Evolutionary conservation across 208 protist species (phyloP).

Genomic region (Leishmania guyanensis): DNA sequence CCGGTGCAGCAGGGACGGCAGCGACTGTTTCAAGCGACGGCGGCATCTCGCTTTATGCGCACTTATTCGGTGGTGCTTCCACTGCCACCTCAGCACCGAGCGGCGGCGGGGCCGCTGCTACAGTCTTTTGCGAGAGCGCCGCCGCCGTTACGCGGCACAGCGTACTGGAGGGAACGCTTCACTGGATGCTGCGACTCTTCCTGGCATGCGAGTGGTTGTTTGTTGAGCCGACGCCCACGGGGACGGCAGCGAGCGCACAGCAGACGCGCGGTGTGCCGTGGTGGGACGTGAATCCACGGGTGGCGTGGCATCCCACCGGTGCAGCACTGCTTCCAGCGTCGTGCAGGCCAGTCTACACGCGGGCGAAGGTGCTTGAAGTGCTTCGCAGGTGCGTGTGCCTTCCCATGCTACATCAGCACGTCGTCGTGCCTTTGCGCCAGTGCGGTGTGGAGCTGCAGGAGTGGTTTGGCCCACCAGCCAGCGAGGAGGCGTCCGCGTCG

Average conservation of each 20-base stretch:
- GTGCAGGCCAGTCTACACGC: conserved; percentile 29
- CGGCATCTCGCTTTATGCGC: background rate
- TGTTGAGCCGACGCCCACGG: conserved; percentile 7
- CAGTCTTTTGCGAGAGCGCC: conserved; percentile 23
- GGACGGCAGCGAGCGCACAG: background rate
- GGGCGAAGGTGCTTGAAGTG: conserved; percentile 25
- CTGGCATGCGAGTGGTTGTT: conserved; percentile 32
- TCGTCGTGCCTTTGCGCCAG: conserved; percentile 16
- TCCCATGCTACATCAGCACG: conserved; percentile 12
- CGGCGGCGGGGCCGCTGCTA: background rate
- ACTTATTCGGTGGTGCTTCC: background rate
- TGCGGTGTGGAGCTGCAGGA: conserved; percentile 12
- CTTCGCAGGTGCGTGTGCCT: conserved; percentile 25
- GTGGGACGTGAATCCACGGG: conserved; percentile 11
- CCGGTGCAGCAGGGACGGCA: background rate
- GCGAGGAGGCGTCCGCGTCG: background rate
- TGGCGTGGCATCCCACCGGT: conserved; percentile 16
- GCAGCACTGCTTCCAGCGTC: background rate
- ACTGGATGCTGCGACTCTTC: conserved; percentile 39
- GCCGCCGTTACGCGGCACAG: conserved; percentile 41
- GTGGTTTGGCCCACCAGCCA: conserved; percentile 1
- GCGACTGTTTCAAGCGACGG: background rate
- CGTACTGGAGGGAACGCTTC: conserved; percentile 42
- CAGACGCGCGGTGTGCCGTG: conserved; percentile 13
- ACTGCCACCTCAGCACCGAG: background rate